Conservation (phyloP, 495 filamentous ascomycete genomes). For the Penicillium cinerascens region DNA sequence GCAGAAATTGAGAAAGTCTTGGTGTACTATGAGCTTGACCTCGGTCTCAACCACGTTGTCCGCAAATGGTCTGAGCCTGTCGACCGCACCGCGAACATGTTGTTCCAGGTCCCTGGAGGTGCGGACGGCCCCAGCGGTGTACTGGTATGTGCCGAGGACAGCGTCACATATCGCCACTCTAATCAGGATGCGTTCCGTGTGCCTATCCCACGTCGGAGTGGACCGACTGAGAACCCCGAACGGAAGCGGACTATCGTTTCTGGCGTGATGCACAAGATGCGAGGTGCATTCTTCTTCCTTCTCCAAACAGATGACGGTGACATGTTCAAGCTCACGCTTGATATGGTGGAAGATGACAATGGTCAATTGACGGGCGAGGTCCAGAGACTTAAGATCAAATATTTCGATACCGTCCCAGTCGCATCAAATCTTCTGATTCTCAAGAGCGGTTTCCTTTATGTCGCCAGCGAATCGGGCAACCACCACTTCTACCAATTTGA, state of each 20-base stretch:
- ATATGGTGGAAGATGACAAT: conserved; percentile 79
- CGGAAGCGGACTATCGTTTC: conserved; percentile 81
- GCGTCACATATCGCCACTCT: conserved; percentile 89
- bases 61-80: conserved; percentile 93
- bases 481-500: conserved; percentile 97
- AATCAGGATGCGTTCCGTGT: conserved; percentile 88
- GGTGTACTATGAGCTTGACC: conserved; percentile 95
- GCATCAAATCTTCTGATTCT: conserved; percentile 84
- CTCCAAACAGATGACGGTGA: conserved; percentile 95
- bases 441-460: conserved; percentile 93
- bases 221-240: conserved; percentile 86
- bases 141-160: conserved; percentile 90
- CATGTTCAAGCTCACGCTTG: conserved; percentile 91
- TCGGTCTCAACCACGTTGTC: conserved; percentile 95
- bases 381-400: conserved; percentile 83
- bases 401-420: conserved; percentile 93
- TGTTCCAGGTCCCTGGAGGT: conserved; percentile 95
- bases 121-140: conserved; percentile 92
- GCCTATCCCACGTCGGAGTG: conserved; percentile 79
- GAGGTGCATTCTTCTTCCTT: conserved; percentile 97
- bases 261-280: conserved; percentile 95
- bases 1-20: conserved; percentile 81
- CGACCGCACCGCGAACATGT: conserved; percentile 80
- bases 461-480: conserved; percentile 88
- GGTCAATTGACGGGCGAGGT: conserved; percentile 79